Evolutionary conservation across 495 filamentous ascomycete species (phyloP), one percentile per base, ranked within the genome.

Genomic region (Aspergillus ostianus): DNA sequence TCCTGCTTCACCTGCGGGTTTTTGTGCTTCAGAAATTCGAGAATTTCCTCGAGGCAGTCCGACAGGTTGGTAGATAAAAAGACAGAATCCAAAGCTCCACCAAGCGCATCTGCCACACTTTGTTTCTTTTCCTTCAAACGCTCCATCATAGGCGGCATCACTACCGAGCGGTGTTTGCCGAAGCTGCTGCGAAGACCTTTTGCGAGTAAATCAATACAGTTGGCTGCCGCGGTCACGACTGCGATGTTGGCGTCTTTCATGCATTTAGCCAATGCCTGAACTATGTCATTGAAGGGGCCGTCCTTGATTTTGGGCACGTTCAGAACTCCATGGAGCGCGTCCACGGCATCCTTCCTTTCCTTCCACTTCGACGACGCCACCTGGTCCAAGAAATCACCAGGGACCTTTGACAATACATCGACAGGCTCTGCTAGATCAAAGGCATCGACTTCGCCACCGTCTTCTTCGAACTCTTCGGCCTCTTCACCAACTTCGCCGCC

Each of bases 161-260:
- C 86, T 12, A 76, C 84, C 9, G 87, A 76, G 53, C 92, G 85
- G 68, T 98, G 89, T 71, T 91, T 96, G 56, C 77, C 77, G 70
- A 96, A 98, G 18, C 82, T 77, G 59, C 82, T 86, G 41, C 91
- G 85, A 53, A 98, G 70, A 18, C 95, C 95, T 69, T 91, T 96
- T 12, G 93, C 94, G n/a, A 98, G 76, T 9, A 90, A 77, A 62
- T 97, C 93, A 44, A 97, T 87, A 71, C 94, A 97, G 68, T 97
- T 94, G 18, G 93, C 93, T 10, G 95, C 94, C 50, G 92, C 87
- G 1, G 90, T 93, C 30, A 96, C 95, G 47, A 98, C 94, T 8
- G 90, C 90, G 66, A 99, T 87, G 67, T 99, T 99, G 51, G 95
- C 94, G 68, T 99, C 95, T 71, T 98, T 98, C 93, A 98, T 98